phyloP scores from a whole-genome alignment of 2,329 filamentous ascomycete species.

The Fusarium neocosmosporiellum region DNA sequence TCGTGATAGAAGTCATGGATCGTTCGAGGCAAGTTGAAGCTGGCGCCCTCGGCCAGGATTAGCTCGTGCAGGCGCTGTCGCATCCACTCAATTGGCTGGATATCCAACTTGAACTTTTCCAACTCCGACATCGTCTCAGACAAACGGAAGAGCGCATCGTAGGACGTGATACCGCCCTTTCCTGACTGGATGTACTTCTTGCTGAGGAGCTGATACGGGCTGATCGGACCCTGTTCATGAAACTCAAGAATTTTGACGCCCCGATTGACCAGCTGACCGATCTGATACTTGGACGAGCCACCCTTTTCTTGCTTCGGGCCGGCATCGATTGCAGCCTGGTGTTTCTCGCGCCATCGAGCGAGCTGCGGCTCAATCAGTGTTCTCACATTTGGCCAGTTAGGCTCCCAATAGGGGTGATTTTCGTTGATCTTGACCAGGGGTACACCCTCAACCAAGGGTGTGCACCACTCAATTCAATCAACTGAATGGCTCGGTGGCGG shows the following conservation, averaged over 20 bases:
- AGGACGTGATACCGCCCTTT: constrained; percentile 58
- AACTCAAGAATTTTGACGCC: constrained; percentile 64
- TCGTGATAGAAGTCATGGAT: constrained; percentile 68
- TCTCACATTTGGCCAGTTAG: constrained; percentile 61
- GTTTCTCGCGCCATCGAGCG: constrained; percentile 61
- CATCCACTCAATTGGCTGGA: constrained; percentile 66
- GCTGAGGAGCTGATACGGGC: constrained; percentile 66
- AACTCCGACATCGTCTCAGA: constrained; percentile 65
- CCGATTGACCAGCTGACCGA: constrained; percentile 66
- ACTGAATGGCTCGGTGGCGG: too few species aligned
- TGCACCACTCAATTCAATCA: too few species aligned
- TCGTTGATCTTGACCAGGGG: constrained; percentile 63
- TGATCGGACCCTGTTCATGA: constrained; percentile 61
- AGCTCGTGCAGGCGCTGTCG: constrained; percentile 67
- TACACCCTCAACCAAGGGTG: constrained; percentile 64
- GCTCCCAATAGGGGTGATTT: constrained; percentile 66
- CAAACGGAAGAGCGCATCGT: constrained; percentile 68
- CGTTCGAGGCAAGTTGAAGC: constrained; percentile 63
- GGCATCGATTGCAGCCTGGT: constrained; percentile 50
- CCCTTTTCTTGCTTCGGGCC: constrained; percentile 48
- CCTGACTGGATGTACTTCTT: constrained; percentile 60
- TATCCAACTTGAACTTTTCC: constrained; percentile 62
- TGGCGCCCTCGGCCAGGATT: constrained; percentile 54
- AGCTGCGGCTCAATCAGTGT: constrained; percentile 56
- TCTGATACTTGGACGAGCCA: constrained; percentile 61